Evolutionary conservation across 2,329 filamentous ascomycete genomes (phyloP).

Genomic region (Microsporum canis): DNA sequence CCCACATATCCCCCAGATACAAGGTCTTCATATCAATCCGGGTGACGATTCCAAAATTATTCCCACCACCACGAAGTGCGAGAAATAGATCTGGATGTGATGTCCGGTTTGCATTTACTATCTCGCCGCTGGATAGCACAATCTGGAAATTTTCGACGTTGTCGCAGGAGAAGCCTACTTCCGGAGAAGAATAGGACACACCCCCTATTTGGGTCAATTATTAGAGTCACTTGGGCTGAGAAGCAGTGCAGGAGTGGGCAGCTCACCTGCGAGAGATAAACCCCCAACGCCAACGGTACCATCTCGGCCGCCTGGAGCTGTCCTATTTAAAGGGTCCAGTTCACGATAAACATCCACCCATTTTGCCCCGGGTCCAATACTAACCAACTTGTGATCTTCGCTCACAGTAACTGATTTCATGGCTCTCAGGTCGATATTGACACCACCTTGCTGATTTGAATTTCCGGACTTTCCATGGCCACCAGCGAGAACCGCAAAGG

Average conservation of each 20-base stretch:
- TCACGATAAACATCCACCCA: slow-evolving; percentile 27
- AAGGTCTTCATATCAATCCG: slow-evolving; percentile 32
- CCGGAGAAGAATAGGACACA: slow-evolving; percentile 24
- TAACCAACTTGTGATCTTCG: slow-evolving; percentile 20
- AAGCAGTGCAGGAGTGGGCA: background rate
- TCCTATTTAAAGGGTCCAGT: slow-evolving; percentile 23
- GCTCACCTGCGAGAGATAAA: slow-evolving; percentile 24
- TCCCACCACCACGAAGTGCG: slow-evolving; percentile 36
- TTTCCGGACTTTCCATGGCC: slow-evolving; percentile 40
- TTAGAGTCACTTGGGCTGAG: background rate
- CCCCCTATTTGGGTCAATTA: slow-evolving; percentile 18
- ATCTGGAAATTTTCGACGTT: slow-evolving; percentile 27
- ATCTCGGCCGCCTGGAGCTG: slow-evolving; percentile 26
- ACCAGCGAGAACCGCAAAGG: slow-evolving; percentile 46
- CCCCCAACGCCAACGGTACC: slow-evolving; percentile 21
- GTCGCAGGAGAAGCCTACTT: slow-evolving; percentile 28
- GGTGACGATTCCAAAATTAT: slow-evolving; percentile 32
- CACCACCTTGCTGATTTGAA: slow-evolving; percentile 33
- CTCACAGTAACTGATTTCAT: slow-evolving; percentile 23
- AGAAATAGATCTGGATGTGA: slow-evolving; percentile 39
- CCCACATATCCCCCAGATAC: slow-evolving; percentile 30
- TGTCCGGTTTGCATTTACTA: slow-evolving; percentile 25
- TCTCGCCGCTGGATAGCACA: slow-evolving; percentile 31
- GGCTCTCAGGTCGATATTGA: slow-evolving; percentile 25
- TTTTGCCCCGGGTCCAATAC: slow-evolving; percentile 25